Evolutionary conservation across 176 grass and related monocot species (phyloP).

Genomic region (Carex kokanica): DNA sequence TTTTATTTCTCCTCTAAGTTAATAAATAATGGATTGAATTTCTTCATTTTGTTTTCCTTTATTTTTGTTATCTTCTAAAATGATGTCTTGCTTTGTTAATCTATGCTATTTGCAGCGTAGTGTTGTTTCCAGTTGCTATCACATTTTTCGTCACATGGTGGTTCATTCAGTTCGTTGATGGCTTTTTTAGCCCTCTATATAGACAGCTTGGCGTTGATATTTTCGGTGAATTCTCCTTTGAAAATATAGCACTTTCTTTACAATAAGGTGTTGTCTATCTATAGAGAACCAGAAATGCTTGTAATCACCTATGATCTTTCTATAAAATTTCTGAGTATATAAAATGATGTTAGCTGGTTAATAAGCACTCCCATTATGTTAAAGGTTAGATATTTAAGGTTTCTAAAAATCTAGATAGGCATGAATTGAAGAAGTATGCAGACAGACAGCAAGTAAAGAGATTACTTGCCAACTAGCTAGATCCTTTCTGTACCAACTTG

Average conservation of each 20-base stretch:
- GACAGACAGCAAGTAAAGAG: not conserved
- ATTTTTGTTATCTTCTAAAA: constrained; percentile 6
- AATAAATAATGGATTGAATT: not conserved
- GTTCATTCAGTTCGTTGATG: constrained; percentile 99
- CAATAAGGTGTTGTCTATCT: not conserved
- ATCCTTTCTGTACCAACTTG: not conserved
- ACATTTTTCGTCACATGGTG: constrained; percentile 99
- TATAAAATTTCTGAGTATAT: not conserved
- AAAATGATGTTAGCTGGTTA: not conserved
- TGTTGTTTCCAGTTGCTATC: constrained; percentile 94
- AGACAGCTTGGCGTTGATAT: constrained; percentile 76
- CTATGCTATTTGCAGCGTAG: constrained; percentile 60
- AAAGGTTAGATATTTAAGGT: not conserved
- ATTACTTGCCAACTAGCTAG: not conserved
- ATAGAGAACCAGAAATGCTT: not conserved
- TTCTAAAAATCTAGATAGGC: not conserved
- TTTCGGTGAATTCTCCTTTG: constrained; percentile 59
- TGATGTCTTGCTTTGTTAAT: not conserved
- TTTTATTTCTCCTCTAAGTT: constrained; percentile 2
- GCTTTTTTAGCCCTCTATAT: constrained; percentile 99
- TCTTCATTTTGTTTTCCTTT: not conserved
- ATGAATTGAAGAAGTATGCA: not conserved
- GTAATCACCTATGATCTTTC: not conserved
- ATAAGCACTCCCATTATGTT: not conserved
- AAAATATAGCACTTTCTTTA: not conserved